Evolutionary conservation across 139 green algal genomes (phyloP).

Genomic region (Parachlorella kessleri): DNA sequence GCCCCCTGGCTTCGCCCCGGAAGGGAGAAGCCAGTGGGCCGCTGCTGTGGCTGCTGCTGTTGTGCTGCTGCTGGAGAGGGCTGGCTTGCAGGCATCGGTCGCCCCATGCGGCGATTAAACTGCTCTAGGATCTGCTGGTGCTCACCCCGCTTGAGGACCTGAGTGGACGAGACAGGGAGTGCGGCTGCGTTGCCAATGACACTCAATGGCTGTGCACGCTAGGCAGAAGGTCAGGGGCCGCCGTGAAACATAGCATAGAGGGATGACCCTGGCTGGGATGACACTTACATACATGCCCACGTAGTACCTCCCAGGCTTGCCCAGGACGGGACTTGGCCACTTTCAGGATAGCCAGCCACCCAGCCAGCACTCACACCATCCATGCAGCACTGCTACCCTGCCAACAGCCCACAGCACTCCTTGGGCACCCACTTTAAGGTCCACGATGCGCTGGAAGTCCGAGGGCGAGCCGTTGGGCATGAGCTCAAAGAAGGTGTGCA

Average conservation of each 20-base stretch:
- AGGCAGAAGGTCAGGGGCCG: no score
- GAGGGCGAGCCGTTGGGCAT: constrained; percentile 53
- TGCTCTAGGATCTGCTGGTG: constrained; percentile 21
- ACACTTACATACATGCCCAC: no score
- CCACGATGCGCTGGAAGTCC: constrained; percentile 75
- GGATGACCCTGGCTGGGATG: no score
- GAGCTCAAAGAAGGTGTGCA: constrained; percentile 79
- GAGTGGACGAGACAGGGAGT: neutral
- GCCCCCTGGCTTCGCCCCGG: neutral
- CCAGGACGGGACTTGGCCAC: no score
- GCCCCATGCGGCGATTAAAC: constrained; percentile 30
- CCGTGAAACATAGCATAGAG: no score
- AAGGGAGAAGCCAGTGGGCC: neutral
- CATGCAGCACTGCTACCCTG: no score
- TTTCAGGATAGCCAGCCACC: no score
- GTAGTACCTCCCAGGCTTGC: no score
- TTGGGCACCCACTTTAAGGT: constrained; percentile 77
- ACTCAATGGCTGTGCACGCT: no score
- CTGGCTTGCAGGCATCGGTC: neutral
- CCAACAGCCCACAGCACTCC: no score
- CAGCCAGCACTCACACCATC: no score
- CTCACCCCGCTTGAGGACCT: constrained; percentile 27
- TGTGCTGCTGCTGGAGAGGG: neutral
- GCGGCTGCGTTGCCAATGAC: no score
- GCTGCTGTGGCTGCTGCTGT: neutral